These are phyloP conservation scores for Achaetomiella virescens DNA, from an alignment of 495 filamentous ascomycete genomes.

Conservation along the genomic window DNA sequence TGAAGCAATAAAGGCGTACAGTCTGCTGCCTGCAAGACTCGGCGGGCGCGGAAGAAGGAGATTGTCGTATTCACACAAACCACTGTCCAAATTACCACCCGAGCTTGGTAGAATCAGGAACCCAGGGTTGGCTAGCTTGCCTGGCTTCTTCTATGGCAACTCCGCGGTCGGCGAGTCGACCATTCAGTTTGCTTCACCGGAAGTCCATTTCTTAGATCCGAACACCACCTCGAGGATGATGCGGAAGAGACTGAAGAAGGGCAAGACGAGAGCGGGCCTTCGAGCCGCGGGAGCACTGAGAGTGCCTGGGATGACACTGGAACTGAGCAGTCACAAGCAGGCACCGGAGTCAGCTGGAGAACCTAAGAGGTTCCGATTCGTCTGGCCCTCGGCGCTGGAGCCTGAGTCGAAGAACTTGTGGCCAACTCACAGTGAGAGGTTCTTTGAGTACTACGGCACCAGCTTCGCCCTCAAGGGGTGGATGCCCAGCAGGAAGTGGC, in stretches of 20 bases:
- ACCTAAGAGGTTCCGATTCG: constrained; percentile 13
- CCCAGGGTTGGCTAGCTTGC: constrained; percentile 28
- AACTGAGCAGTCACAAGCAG: not conserved
- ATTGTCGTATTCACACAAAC: constrained; percentile 2
- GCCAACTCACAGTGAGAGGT: constrained; percentile 14
- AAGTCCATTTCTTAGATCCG: constrained; percentile 21
- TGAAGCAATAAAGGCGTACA: constrained; percentile 28
- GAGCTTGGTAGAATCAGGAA: constrained; percentile 25
- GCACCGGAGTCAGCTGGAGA: not conserved
- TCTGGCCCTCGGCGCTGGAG: constrained; percentile 8
- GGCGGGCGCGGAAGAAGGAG: constrained; percentile 13
- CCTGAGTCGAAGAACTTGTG: constrained; percentile 18
- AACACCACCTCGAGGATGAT: constrained; percentile 24
- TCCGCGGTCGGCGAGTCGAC: not conserved
- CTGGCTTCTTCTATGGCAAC: constrained; percentile 18
- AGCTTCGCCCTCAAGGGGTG: constrained; percentile 29
- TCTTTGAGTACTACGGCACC: constrained; percentile 26
- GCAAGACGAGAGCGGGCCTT: not conserved
- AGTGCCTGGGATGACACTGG: not conserved
- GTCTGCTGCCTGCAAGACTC: constrained; percentile 22
- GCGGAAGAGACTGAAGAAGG: not conserved
- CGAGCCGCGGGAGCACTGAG: not conserved
- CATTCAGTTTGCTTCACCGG: not conserved
- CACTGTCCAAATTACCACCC: constrained; percentile 18
- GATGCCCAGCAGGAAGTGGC: constrained; percentile 27